Percentiles rank a stretch among this genome's conserved stretches.
Evolutionary conservation across 108 stramenopile species (phyloP).

Genomic region (Seminavis robusta): DNA sequence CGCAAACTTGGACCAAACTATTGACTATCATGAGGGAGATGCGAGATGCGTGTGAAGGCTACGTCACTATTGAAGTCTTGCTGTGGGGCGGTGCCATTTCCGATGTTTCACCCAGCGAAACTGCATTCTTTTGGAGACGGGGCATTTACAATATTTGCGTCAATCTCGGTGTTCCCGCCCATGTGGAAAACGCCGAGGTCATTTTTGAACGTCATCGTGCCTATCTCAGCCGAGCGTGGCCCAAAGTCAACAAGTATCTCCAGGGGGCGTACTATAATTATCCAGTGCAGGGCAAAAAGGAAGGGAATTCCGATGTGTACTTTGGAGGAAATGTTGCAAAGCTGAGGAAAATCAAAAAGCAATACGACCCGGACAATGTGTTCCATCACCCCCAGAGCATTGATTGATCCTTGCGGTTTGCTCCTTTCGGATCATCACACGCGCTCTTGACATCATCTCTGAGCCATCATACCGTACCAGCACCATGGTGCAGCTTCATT

Average conservation of each 20-base stretch:
- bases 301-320: too few species aligned
- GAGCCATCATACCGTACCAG: too few species aligned
- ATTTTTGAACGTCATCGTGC: constrained; percentile 16
- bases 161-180: constrained; percentile 10
- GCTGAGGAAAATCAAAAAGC: constrained; percentile 9
- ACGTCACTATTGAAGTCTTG: too few species aligned
- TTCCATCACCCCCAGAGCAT: constrained; percentile 11
- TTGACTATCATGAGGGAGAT: too few species aligned
- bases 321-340: constrained; percentile 18
- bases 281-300: constrained; percentile 21
- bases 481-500: too few species aligned
- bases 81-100: constrained; percentile 37
- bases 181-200: neutral
- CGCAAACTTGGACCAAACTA: too few species aligned
- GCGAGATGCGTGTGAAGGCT: too few species aligned
- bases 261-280: constrained; percentile 20
- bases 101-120: constrained; percentile 8
- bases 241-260: constrained; percentile 13
- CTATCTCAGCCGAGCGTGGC: constrained; percentile 19
- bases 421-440: too few species aligned
- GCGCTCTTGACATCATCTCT: too few species aligned
- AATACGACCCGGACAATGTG: constrained; percentile 12
- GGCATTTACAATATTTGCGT: constrained; percentile 21
- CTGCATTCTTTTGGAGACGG: constrained; percentile 18
- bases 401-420: too few species aligned